phyloP scores from a whole-genome alignment of 345 rosid species.

The Erysimum cheiranthoides region DNA sequence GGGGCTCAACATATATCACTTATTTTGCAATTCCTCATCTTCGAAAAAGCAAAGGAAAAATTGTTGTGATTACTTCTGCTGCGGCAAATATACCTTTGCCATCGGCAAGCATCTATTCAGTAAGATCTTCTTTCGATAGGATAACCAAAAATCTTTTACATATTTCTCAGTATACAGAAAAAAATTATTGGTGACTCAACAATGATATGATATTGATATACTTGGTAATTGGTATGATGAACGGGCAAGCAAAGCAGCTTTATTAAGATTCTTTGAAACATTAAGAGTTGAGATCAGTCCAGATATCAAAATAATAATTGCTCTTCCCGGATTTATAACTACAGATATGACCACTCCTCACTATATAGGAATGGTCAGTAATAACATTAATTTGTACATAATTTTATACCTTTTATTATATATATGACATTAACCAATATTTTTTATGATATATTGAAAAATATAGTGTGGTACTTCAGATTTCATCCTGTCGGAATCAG shows the following conservation, averaged over 20 bases:
- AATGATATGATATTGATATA: not conserved
- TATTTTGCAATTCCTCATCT: slow-evolving; percentile 58
- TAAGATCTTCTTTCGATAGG: slow-evolving; percentile 13
- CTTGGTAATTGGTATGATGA: not conserved
- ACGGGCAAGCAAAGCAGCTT: slow-evolving; percentile 64
- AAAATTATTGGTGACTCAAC: not conserved
- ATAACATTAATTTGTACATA: not conserved
- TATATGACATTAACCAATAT: not conserved
- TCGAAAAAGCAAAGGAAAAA: slow-evolving; percentile 54
- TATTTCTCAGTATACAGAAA: too few relatives aligned
- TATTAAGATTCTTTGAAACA: slow-evolving; percentile 55
- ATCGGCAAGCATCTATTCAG: slow-evolving; percentile 46
- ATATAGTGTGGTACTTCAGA: slow-evolving; percentile 32
- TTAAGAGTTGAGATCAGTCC: slow-evolving; percentile 54
- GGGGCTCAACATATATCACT: slow-evolving; percentile 58
- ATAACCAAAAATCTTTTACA: too few relatives aligned
- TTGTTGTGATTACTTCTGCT: slow-evolving; percentile 45
- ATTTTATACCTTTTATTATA: not conserved
- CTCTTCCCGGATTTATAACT: slow-evolving; percentile 49
- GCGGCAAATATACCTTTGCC: slow-evolving; percentile 45
- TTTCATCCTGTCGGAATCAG: slow-evolving; percentile 25
- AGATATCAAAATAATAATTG: slow-evolving; percentile 56
- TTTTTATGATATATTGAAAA: not conserved
- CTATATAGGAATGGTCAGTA: slow-evolving; percentile 12
- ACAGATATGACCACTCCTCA: slow-evolving; percentile 45